Evolutionary conservation across 768 basidiomycete genomes (phyloP).

Genomic region (Trametes maxima): DNA sequence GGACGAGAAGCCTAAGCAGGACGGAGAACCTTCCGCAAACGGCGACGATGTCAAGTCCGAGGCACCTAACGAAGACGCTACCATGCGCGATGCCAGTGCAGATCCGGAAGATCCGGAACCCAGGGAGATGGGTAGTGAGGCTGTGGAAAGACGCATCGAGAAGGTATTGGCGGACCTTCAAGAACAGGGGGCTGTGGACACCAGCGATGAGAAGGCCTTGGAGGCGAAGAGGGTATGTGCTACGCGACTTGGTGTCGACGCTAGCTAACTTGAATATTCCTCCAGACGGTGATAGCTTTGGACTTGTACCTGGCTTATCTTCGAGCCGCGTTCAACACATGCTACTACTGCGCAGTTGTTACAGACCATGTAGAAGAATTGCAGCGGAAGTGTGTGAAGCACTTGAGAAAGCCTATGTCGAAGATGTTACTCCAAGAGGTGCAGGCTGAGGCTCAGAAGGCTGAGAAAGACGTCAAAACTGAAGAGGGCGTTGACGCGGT

Average conservation of each 20-base stretch:
- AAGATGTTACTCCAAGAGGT: slow-evolving; percentile 63
- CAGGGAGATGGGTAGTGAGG: slow-evolving; percentile 67
- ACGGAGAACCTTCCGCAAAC: slow-evolving; percentile 26
- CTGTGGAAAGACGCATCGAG: slow-evolving; percentile 82
- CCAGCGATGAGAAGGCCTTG: slow-evolving; percentile 64
- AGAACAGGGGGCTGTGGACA: slow-evolving; percentile 61
- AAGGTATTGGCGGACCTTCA: slow-evolving; percentile 72
- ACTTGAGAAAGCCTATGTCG: slow-evolving; percentile 77
- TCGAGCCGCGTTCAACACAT: slow-evolving; percentile 89
- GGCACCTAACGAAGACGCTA: slow-evolving; percentile 30
- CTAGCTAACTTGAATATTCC: slow-evolving; percentile 13
- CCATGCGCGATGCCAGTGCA: slow-evolving; percentile 30
- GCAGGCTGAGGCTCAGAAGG: slow-evolving; percentile 57
- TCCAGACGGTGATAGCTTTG: slow-evolving; percentile 75
- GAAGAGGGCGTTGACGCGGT: slow-evolving; percentile 42
- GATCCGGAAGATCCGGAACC: slow-evolving; percentile 55
- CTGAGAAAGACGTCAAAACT: slow-evolving; percentile 46
- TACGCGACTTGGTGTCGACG: background rate
- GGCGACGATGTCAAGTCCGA: slow-evolving; percentile 15
- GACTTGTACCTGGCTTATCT: slow-evolving; percentile 94
- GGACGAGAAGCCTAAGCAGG: slow-evolving; percentile 21
- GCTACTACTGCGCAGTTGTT: slow-evolving; percentile 96
- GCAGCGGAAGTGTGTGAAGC: slow-evolving; percentile 91
- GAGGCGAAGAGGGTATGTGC: slow-evolving; percentile 69
- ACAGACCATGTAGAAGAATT: slow-evolving; percentile 95